Evolutionary conservation across 768 basidiomycete species (phyloP), one percentile per base, ranked within the genome.

Genomic region (Pleurotus eryngii): DNA sequence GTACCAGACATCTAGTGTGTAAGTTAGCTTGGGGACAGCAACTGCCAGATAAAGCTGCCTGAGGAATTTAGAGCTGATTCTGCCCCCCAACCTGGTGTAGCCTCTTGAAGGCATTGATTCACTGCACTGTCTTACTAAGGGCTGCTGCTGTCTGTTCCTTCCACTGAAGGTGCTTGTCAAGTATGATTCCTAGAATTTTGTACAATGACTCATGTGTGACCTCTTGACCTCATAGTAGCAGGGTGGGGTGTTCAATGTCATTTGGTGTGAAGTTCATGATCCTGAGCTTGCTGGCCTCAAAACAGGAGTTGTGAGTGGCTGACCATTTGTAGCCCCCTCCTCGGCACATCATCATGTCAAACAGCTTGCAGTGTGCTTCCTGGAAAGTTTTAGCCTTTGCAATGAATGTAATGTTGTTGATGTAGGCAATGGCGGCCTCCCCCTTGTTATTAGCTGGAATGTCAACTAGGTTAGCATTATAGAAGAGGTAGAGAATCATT

Each of bases 111-210:
- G 17, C 17, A 5, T 42, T 42, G 3, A 17, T 42, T 4, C 39
- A 42, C 17, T 42, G 24, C 3, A 51, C 35, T 0, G 42, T 43
- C 14, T 55, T 55, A 5, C 50, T 43, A 2, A 55, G 17, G 43
- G 65, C 64, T 58, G 24, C 40, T 1, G 60, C 46, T 4, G 30
- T 35, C 6, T 67, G 64, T 3, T 45, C 47, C 3, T 47, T 61
- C 59, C 62, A 68, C 0, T 18, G 0, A 1, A 67, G 55, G 37
- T 67, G 39, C 17, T 42, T 2, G 3, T 42, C 39, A 2, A 42
- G 2, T 12, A 42, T 42, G 3, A 42, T 17, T 2, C 39, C 39
- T 17, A 42, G 39, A 2, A 42, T 12, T 17, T 42, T 42, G 39
- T 42, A 42, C 3, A 4, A 12, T 42, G 12, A 12, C 39, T 42